Percentiles rank a stretch among this genome's conserved stretches.
phyloP scores from a whole-genome alignment of 1,284 basidiomycete genomes.

The Xerocomus minutiporus region DNA sequence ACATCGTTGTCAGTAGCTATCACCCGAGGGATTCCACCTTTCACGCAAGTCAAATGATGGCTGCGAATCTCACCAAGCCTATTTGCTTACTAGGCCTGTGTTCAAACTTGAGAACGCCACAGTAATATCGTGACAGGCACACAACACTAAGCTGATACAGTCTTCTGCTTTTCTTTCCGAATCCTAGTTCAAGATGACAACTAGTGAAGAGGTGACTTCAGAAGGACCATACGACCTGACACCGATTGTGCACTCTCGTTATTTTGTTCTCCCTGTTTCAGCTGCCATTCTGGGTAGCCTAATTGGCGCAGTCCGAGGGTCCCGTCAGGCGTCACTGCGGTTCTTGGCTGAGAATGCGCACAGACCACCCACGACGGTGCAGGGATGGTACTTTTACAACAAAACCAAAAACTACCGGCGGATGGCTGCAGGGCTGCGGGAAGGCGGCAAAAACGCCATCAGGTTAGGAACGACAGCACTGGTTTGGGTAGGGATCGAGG shows the following conservation, averaged over 20 bases:
- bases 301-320: constrained; percentile 69
- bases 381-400: constrained; percentile 89
- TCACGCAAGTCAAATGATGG: no score
- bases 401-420: constrained; percentile 89
- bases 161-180: neutral
- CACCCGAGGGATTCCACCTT: no score
- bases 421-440: constrained; percentile 67
- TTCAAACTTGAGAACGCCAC: no score
- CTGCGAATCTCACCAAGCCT: no score
- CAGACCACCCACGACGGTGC: constrained; percentile 71
- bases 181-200: constrained; percentile 13
- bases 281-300: constrained; percentile 58
- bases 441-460: constrained; percentile 54
- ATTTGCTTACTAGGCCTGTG: no score
- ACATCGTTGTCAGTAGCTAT: no score
- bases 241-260: constrained; percentile 31
- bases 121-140: no score
- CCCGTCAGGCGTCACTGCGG: constrained; percentile 51
- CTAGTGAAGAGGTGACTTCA: constrained; percentile 1
- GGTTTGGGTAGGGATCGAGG: constrained; percentile 68
- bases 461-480: constrained; percentile 53
- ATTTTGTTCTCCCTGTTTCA: constrained; percentile 47
- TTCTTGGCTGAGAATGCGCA: constrained; percentile 68
- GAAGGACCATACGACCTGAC: constrained; percentile 27
- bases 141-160: no score